These are phyloP conservation scores for Pulveroboletus sp. DNA, from an alignment of 768 basidiomycete genomes.

Conservation along the genomic window DNA sequence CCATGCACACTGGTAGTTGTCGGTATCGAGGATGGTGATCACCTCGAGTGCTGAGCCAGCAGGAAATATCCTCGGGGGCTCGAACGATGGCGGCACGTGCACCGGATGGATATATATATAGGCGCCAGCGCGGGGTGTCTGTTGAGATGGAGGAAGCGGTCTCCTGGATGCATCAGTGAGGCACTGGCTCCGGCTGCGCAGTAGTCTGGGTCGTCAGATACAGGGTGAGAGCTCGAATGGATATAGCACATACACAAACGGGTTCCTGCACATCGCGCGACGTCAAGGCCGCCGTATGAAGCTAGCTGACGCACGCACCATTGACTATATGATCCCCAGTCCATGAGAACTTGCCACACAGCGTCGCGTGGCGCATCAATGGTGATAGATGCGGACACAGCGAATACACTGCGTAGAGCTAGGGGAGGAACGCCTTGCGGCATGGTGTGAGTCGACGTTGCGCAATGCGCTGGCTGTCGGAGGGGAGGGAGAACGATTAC, in stretches of 20 bases:
- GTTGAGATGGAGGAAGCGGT: slow-evolving; percentile 38
- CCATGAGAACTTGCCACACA: slow-evolving; percentile 58
- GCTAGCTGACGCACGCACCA: slow-evolving; percentile 41
- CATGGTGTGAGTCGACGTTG: not conserved
- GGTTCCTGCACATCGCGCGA: slow-evolving; percentile 46
- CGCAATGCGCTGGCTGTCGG: no score
- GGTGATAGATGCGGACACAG: slow-evolving; percentile 38
- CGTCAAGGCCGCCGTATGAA: slow-evolving; percentile 1
- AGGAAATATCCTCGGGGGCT: slow-evolving; percentile 30
- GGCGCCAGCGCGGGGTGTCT: slow-evolving; percentile 45
- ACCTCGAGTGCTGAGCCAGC: slow-evolving; percentile 38
- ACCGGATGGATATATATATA: slow-evolving; percentile 45
- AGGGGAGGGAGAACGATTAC: not conserved
- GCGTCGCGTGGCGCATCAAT: slow-evolving; percentile 60
- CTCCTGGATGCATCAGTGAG: slow-evolving; percentile 39
- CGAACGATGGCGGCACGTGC: slow-evolving; percentile 59
- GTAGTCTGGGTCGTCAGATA: not conserved
- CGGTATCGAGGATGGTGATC: slow-evolving; percentile 49
- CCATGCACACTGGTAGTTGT: slow-evolving; percentile 58
- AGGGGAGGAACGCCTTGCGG: slow-evolving; percentile 36
- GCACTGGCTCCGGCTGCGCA: slow-evolving; percentile 45
- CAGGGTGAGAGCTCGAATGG: not conserved
- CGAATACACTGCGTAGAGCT: slow-evolving; percentile 42
- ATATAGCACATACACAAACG: slow-evolving; percentile 51
- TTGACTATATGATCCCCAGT: slow-evolving; percentile 57